phyloP scores from a whole-genome alignment of 139 green algal genomes.

The Trebouxia sp. region DNA sequence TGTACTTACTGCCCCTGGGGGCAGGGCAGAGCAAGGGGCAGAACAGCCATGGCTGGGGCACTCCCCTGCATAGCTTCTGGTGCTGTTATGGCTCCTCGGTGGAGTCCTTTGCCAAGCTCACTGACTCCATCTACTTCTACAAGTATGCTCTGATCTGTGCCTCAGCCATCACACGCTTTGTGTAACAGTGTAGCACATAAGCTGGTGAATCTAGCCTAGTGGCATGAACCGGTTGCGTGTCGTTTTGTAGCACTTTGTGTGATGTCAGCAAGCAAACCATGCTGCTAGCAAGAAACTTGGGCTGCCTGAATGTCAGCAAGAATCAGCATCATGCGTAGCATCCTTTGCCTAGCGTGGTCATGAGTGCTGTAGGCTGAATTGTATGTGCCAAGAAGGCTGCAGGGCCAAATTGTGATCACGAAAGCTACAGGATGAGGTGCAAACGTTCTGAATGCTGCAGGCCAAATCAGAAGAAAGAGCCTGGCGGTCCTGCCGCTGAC shows the following conservation, averaged over 20 bases:
- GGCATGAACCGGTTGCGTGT: background rate
- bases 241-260: background rate
- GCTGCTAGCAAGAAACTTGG: background rate
- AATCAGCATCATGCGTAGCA: background rate
- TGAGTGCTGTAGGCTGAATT: too few species aligned
- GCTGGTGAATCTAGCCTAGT: background rate
- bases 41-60: constrained; percentile 49
- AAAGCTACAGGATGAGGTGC: background rate
- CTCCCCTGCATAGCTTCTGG: constrained; percentile 63
- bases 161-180: background rate
- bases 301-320: background rate
- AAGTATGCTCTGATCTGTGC: background rate
- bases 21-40: constrained; percentile 45
- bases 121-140: constrained; percentile 71
- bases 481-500: background rate
- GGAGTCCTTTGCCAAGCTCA: constrained; percentile 68
- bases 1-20: constrained; percentile 48
- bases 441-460: background rate
- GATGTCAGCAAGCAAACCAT: background rate
- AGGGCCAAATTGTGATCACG: background rate
- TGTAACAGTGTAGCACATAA: background rate
- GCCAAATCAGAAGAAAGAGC: background rate
- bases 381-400: background rate
- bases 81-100: constrained; percentile 73
- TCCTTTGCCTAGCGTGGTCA: too few species aligned